Conservation (phyloP, 2,329 filamentous ascomycete genomes). For the Fusarium guadeloupense region DNA sequence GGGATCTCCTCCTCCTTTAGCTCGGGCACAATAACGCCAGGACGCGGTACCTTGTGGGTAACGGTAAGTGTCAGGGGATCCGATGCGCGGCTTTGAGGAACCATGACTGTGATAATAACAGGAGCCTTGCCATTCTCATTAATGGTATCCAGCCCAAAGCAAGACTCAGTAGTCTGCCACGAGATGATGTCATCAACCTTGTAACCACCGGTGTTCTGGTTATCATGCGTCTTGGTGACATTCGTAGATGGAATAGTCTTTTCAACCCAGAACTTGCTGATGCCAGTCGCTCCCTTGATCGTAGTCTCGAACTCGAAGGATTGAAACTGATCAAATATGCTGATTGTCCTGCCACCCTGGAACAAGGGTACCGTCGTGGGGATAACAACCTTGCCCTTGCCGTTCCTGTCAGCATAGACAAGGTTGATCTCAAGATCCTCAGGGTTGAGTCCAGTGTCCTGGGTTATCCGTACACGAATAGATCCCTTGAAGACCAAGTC, state of each 20-base stretch:
- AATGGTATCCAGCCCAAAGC: conserved; percentile 8
- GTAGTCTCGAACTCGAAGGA: conserved; percentile 45
- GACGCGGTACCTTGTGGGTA: not conserved
- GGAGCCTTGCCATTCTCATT: not conserved
- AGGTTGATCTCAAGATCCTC: conserved; percentile 39
- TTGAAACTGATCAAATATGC: conserved; percentile 40
- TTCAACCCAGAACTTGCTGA: conserved; percentile 47
- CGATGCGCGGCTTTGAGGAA: conserved; percentile 15
- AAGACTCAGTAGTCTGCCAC: conserved; percentile 42
- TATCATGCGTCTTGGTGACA: conserved; percentile 39
- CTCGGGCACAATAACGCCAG: conserved; percentile 1
- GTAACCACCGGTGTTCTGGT: conserved; percentile 39
- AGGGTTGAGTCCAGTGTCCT: conserved; percentile 31
- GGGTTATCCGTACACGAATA: conserved; percentile 36
- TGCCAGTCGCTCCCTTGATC: conserved; percentile 38
- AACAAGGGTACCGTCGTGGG: not conserved
- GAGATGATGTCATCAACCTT: conserved; percentile 42
- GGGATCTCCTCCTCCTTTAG: not conserved
- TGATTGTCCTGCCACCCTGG: conserved; percentile 28
- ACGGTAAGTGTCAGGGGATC: conserved; percentile 6
- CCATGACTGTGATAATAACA: conserved; percentile 2
- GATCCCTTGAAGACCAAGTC: conserved; percentile 40
- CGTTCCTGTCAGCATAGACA: conserved; percentile 14
- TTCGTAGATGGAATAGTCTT: conserved; percentile 37
- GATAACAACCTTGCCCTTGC: conserved; percentile 11